Percentiles rank a stretch among this genome's conserved stretches.
Conservation (phyloP, 2,329 filamentous ascomycete species). For the Elsinoe ampelina region DNA sequence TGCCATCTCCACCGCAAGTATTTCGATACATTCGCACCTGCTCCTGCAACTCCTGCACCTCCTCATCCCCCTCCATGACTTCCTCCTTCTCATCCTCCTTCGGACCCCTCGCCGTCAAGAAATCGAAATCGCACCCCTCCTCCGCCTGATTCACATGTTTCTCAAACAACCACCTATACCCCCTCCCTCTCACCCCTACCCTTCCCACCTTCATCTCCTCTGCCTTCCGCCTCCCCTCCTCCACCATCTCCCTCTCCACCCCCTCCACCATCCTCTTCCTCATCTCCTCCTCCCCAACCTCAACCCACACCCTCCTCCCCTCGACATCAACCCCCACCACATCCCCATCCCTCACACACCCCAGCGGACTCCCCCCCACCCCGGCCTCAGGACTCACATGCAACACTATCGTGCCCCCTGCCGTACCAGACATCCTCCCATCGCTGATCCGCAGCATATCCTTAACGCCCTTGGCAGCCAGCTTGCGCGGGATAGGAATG, state of each 20-base stretch:
- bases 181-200: constrained; percentile 33
- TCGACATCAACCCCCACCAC: constrained; percentile 39
- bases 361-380: constrained; percentile 39
- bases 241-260: constrained; percentile 25
- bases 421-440: constrained; percentile 47
- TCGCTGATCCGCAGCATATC: constrained; percentile 48
- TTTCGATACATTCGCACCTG: no score
- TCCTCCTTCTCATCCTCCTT: not conserved
- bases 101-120: constrained; percentile 35
- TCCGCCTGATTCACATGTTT: constrained; percentile 52
- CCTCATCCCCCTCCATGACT: not conserved
- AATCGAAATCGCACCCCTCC: constrained; percentile 52
- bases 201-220: constrained; percentile 23
- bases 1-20: no score
- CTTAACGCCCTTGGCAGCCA: constrained; percentile 37
- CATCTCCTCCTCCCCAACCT: constrained; percentile 36
- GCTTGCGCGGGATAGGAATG: constrained; percentile 43
- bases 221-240: constrained; percentile 24
- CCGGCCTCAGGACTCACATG: constrained; percentile 46
- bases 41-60: not conserved
- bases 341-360: constrained; percentile 41
- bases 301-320: constrained; percentile 33
- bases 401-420: constrained; percentile 46
- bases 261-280: constrained; percentile 29
- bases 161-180: constrained; percentile 53